A percentile compares a stretch with the other conserved stretches of the same genome.
Conservation (phyloP, 1,284 basidiomycete genomes). For the Sanghuangporus sanghuang region DNA sequence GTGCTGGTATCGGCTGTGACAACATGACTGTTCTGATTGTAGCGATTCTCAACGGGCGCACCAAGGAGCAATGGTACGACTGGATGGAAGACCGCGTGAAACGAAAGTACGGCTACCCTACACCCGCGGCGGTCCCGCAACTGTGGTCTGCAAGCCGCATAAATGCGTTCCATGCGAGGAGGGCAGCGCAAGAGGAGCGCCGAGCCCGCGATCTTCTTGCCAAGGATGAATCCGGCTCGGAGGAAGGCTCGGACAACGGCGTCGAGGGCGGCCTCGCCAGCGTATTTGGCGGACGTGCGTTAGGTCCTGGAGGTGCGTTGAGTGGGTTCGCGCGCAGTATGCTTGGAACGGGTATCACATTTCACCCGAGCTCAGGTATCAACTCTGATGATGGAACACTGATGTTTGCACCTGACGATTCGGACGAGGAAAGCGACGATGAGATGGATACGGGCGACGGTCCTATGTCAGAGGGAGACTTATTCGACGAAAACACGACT, state of each 20-base stretch:
- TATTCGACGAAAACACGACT: background rate
- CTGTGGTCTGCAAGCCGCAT: constrained; percentile 62
- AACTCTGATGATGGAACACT: constrained; percentile 42
- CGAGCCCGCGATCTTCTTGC: constrained; percentile 28
- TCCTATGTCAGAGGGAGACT: constrained; percentile 24
- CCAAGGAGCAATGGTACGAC: constrained; percentile 87
- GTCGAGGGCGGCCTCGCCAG: background rate
- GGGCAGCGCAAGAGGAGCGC: constrained; percentile 49
- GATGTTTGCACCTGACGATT: constrained; percentile 56
- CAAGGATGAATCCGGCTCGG: constrained; percentile 4
- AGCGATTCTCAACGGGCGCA: constrained; percentile 82
- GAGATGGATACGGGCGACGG: constrained; percentile 6
- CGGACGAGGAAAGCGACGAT: constrained; percentile 34
- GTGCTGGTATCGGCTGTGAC: constrained; percentile 93
- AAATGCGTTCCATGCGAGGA: constrained; percentile 51
- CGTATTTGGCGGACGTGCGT: constrained; percentile 8
- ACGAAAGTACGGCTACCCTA: constrained; percentile 64
- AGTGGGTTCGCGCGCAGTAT: constrained; percentile 25
- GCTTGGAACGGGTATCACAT: constrained; percentile 53
- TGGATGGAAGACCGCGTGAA: constrained; percentile 90
- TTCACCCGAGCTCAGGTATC: constrained; percentile 46
- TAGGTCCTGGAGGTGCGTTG: background rate
- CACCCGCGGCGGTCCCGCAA: constrained; percentile 62
- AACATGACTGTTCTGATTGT: constrained; percentile 98
- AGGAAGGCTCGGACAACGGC: background rate